Conservation (phyloP, 352 stramenopile genomes). For the Pythium phragmitis region DNA sequence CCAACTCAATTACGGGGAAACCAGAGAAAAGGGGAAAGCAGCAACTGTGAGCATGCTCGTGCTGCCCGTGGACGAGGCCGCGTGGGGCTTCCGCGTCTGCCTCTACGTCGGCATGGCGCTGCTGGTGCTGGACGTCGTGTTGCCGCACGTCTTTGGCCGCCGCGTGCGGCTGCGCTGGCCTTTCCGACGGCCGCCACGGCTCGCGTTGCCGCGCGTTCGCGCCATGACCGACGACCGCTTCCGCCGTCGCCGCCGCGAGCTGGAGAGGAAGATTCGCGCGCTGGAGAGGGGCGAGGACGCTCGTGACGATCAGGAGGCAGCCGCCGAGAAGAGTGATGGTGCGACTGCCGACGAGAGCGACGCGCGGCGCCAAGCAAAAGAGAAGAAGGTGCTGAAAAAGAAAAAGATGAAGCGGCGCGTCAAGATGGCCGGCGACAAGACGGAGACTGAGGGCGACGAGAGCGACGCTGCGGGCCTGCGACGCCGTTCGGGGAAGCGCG, state of each 20-base stretch:
- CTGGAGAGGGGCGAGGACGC: slow-evolving; percentile 25
- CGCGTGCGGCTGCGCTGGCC: slow-evolving; percentile 52
- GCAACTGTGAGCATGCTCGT: slow-evolving; percentile 29
- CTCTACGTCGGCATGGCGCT: slow-evolving; percentile 56
- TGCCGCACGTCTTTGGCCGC: slow-evolving; percentile 54
- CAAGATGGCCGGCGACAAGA: slow-evolving; percentile 11
- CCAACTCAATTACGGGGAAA: neutral
- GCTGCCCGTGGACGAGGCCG: slow-evolving; percentile 51
- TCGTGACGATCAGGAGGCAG: neutral
- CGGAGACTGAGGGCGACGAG: slow-evolving; percentile 9
- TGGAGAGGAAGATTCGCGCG: slow-evolving; percentile 37
- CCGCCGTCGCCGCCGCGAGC: slow-evolving; percentile 35
- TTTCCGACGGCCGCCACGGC: slow-evolving; percentile 17
- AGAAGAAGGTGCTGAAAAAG: slow-evolving; percentile 4
- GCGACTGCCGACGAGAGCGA: slow-evolving; percentile 5
- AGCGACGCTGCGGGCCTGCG: neutral
- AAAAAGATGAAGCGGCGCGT: slow-evolving; percentile 9
- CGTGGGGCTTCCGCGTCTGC: slow-evolving; percentile 50
- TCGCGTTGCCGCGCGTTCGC: slow-evolving; percentile 20
- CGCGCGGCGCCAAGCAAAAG: neutral
- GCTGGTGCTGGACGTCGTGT: slow-evolving; percentile 45
- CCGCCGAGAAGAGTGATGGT: neutral
- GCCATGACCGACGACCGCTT: slow-evolving; percentile 41
- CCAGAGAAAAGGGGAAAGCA: neutral
- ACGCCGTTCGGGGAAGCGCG: slow-evolving; percentile 6